Percentiles rank a stretch among this genome's conserved stretches.
Evolutionary conservation across 495 filamentous ascomycete genomes (phyloP).

Genomic region (Bathelium albidoporum): DNA sequence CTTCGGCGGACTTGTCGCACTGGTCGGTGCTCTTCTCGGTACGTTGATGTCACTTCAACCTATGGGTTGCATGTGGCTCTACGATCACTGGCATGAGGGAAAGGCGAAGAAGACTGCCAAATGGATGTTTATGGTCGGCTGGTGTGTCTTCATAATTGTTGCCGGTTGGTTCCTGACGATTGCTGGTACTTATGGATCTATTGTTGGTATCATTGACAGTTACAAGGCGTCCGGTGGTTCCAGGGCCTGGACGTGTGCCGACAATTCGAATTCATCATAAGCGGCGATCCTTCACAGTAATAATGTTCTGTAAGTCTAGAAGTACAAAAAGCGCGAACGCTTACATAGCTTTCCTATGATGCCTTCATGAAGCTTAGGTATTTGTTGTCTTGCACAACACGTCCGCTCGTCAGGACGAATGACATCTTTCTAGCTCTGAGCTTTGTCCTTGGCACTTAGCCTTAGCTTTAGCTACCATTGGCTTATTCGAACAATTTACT

Average conservation of each 20-base stretch:
- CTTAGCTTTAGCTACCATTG: no score
- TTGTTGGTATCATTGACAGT: constrained; percentile 7
- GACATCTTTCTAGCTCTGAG: no score
- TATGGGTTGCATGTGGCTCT: constrained; percentile 39
- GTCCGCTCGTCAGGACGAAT: no score
- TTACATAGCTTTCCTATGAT: no score
- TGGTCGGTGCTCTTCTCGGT: constrained; percentile 24
- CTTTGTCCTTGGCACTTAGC: no score
- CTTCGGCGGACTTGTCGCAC: constrained; percentile 15
- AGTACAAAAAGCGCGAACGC: background rate
- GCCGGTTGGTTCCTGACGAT: constrained; percentile 14
- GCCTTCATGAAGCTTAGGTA: no score
- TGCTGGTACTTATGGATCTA: constrained; percentile 18
- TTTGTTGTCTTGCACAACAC: no score
- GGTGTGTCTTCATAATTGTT: constrained; percentile 10
- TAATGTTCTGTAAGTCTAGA: background rate
- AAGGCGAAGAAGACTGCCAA: background rate
- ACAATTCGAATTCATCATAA: constrained; percentile 11
- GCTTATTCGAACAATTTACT: no score
- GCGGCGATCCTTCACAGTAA: background rate
- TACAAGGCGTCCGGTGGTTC: constrained; percentile 20
- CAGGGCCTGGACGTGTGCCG: constrained; percentile 15
- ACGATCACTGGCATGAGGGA: constrained; percentile 32
- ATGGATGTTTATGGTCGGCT: constrained; percentile 8
- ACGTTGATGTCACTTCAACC: constrained; percentile 37